Evolutionary conservation across 2,329 filamentous ascomycete genomes (phyloP).

Genomic region (Aspergillus costaricaensis): DNA sequence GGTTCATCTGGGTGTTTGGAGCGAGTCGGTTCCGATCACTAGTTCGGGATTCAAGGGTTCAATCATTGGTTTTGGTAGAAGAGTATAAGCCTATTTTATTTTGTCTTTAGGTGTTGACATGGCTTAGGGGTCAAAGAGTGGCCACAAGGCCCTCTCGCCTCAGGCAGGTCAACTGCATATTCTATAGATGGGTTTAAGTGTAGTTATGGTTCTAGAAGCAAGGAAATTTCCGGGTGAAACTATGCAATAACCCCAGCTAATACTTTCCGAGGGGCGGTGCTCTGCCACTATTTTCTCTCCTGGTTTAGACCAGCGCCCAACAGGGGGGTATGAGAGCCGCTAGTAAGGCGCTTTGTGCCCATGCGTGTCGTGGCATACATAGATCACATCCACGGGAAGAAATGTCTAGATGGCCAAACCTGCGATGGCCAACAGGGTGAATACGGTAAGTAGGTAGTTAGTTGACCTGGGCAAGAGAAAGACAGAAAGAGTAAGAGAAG

Average conservation of each 20-base stretch:
- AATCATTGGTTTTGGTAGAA: not conserved
- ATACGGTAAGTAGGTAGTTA: no score
- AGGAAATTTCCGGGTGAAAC: not conserved
- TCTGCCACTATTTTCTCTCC: not conserved
- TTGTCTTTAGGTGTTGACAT: not conserved
- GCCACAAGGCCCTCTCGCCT: not conserved
- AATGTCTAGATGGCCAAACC: not conserved
- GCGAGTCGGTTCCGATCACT: not conserved
- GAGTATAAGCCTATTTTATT: not conserved
- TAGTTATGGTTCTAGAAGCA: not conserved
- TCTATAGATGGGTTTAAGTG: not conserved
- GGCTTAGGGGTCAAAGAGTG: not conserved
- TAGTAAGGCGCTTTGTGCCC: not conserved
- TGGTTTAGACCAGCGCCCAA: not conserved
- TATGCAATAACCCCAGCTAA: not conserved
- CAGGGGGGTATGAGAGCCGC: not conserved
- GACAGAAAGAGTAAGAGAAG: not conserved
- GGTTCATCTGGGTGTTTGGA: slow-evolving; percentile 13
- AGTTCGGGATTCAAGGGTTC: not conserved
- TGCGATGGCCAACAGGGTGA: not conserved
- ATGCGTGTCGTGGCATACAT: not conserved
- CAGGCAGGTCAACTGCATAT: not conserved
- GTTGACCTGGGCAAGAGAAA: no score
- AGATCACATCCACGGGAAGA: not conserved
- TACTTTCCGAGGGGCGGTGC: not conserved